A percentile compares a stretch with the other conserved stretches of the same genome.
Conservation (phyloP, 1,139 yeast species). For the Candida sanyaensis region DNA sequence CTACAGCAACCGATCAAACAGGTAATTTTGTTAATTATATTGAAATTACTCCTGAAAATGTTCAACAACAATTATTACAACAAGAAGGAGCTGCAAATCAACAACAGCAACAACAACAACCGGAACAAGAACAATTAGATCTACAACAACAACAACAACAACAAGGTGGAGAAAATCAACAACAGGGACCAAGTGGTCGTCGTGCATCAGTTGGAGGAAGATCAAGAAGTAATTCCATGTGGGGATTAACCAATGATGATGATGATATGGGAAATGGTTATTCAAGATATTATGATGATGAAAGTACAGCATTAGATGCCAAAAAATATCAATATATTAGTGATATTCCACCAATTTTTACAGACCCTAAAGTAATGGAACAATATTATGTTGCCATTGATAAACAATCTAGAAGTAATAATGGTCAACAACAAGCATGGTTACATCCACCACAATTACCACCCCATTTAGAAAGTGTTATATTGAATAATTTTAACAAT, state of each 20-base stretch:
- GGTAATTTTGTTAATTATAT: constrained; percentile 52
- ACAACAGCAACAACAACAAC: constrained; percentile 17
- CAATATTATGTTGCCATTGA: constrained; percentile 73
- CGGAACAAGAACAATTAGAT: constrained; percentile 7
- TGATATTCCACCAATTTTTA: constrained; percentile 87
- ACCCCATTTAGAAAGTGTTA: constrained; percentile 51
- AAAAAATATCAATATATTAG: constrained; percentile 50
- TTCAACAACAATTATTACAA: constrained; percentile 29
- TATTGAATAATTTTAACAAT: constrained; percentile 49
- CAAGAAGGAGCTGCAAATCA: constrained; percentile 15
- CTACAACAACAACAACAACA: constrained; percentile 12
- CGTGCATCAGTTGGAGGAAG: constrained; percentile 28
- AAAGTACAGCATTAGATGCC: constrained; percentile 16
- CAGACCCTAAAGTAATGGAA: constrained; percentile 66
- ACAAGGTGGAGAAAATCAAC: constrained; percentile 7
- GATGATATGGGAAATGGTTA: constrained; percentile 85
- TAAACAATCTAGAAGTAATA: constrained; percentile 62
- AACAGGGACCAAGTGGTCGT: constrained; percentile 5
- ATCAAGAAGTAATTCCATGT: constrained; percentile 48
- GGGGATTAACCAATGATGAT: constrained; percentile 62
- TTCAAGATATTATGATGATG: constrained; percentile 53
- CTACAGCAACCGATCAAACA: constrained; percentile 54
- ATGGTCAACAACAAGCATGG: constrained; percentile 72
- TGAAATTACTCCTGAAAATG: constrained; percentile 48
- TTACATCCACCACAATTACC: constrained; percentile 55